Base-by-base conservation (phyloP, 495 filamentous ascomycete species). In the Sordaria brevicollis region DNA sequence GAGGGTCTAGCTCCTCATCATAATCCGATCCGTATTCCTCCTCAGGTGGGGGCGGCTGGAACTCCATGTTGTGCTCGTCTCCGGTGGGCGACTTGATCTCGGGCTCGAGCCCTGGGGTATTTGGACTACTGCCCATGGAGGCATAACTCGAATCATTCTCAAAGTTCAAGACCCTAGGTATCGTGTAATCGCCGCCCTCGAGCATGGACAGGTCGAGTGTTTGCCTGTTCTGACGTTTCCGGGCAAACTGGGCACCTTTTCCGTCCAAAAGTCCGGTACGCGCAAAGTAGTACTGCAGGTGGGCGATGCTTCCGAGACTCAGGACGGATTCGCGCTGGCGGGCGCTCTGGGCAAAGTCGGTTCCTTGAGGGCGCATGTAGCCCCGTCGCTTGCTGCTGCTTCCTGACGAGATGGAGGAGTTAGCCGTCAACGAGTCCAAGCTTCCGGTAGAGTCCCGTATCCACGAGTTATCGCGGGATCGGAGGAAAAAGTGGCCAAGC, bases 221-320 rank as follows among this genome's bases (percentile, higher is more conserved):
- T 10, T 81, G 76, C 11, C 72, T 74, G 70, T 84, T 86, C 73
- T 90, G 90, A 68, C 87, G 83, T 70, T 85, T 89, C 74, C 91
- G 91, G 8, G 90, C 88, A 67, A 94, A 81, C 70, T 93, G 92
- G 65, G 89, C 95, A 19, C 93, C 94, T 78, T 97, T 97, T 38
- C 94, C 93, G 75, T 99, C 95, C 65, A 99, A 79, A 67, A 99
- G 79, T 3, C 95, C 95, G 4, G 95, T 99, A 66, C 96, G 86
- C 39, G 95, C 94, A 78, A 99, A 99, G 78, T 98, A 99, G 79
- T 99, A 97, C 76, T 99, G 95, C 74, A 99, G 81, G 81, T 99
- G 95, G 65, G 94, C 93, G 74, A 99, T 99, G 76, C 93, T 97
- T 31, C 95, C 95, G 71, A 99, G 81, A 76, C 92, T 97, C 86